Base-by-base conservation (phyloP, 176 grass and related monocot genomes). In the Canna indica region DNA sequence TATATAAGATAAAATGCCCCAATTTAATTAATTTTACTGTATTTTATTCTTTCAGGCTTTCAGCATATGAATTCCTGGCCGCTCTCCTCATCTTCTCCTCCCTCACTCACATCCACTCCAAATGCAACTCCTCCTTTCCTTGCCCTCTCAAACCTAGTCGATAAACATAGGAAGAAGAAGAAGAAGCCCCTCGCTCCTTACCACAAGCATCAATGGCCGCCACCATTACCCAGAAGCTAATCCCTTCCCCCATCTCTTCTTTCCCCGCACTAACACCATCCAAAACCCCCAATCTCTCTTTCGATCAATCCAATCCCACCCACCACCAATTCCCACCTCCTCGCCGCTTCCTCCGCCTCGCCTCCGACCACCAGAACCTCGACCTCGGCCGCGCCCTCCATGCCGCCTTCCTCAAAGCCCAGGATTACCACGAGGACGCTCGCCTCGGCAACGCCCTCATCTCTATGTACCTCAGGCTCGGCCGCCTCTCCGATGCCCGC, bases 381-480 rank as follows among this genome's bases (percentile, higher is more conserved):
- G 2, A 71, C 41, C 68, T 70, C 29, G 61, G 56, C 10, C 68
- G 75, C 3, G 61, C 36, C 27, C 14, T 56, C 33, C 54, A 71
- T 7, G 32, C 47, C 13, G 33, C 32, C 1, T 35, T 59, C 64
- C 46, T 31, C 47, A 77, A 58, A 46, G 3, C 50, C 7, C 9
- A 7, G 35, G 63, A 35, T n/a, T n/a, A n/a, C 25, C 16, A 59
- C 26, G 63, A 42, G 16, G 75, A 73, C 53, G 36, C 72, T 63
- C 75, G 71, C 68, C 68, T 76, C 41, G 42, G 47, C 32, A 87
- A 87, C 57, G 53, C 81, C 62, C 69, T 82, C 81, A 77, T 87
- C 72, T 87, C 72, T 78, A 67, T 63, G 25, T 87, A 91, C 76
- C 68, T 84, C 72, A 70, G 74, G 64, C 68, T 77, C 17, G 81